phyloP scores from a whole-genome alignment of 768 basidiomycete species.

The Mycena floridula region DNA sequence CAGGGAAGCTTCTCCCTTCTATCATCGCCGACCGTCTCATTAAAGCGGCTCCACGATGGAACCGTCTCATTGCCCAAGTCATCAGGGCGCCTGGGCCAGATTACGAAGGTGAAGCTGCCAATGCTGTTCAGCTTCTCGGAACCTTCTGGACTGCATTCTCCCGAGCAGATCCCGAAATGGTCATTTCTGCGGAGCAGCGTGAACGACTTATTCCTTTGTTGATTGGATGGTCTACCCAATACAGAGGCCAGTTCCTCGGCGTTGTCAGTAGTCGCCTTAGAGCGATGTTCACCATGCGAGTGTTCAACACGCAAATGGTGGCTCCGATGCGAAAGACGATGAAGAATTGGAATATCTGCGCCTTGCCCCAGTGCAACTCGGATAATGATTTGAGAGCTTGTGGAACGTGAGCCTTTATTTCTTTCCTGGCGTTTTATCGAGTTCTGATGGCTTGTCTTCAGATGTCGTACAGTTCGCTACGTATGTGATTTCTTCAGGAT shows the following conservation, averaged over 20 bases:
- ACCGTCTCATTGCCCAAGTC: not conserved
- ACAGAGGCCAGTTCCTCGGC: not conserved
- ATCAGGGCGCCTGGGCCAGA: not conserved
- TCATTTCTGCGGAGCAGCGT: not conserved
- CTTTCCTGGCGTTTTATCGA: too few relatives aligned
- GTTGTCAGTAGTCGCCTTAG: not conserved
- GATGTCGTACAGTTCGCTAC: too few relatives aligned
- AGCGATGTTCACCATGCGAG: not conserved
- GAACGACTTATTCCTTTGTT: not conserved
- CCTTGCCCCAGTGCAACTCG: not conserved
- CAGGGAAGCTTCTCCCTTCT: constrained; percentile 10
- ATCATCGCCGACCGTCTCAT: constrained; percentile 11
- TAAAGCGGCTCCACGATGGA: constrained; percentile 8
- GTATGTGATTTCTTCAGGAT: too few relatives aligned
- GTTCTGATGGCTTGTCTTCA: too few relatives aligned
- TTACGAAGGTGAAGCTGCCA: not conserved
- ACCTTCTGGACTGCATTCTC: not conserved
- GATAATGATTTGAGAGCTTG: not conserved
- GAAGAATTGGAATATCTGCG: not conserved
- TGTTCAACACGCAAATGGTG: not conserved
- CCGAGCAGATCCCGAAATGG: not conserved
- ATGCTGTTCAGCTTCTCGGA: not conserved
- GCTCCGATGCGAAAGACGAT: not conserved
- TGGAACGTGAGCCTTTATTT: not conserved
- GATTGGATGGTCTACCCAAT: not conserved